A percentile compares a stretch with the other conserved stretches of the same genome.
These are phyloP conservation scores for Chlamydomonas eustigma DNA, from an alignment of 139 green algal genomes.

Conservation along the genomic window DNA sequence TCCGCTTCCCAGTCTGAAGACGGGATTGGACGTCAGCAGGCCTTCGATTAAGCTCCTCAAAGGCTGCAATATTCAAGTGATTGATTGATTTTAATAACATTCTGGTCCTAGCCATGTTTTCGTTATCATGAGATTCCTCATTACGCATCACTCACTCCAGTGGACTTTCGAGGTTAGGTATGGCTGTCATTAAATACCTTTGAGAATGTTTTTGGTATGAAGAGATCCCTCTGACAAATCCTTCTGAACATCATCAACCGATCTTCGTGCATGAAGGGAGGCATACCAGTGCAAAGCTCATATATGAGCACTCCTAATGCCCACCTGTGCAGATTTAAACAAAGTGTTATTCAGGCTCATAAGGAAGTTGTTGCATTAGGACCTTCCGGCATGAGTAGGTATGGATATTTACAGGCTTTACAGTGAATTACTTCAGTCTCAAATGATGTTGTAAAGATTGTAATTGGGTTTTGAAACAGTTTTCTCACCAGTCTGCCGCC, in stretches of 20 bases:
- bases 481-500: conserved; percentile 80
- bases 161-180: too few relatives aligned
- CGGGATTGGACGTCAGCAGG: conserved; percentile 69
- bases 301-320: conserved; percentile 86
- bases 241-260: conserved; percentile 78
- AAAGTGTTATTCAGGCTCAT: not conserved
- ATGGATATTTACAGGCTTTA: too few relatives aligned
- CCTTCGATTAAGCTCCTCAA: conserved; percentile 69
- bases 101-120: too few relatives aligned
- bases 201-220: conserved; percentile 65
- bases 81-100: too few relatives aligned
- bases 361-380: too few relatives aligned
- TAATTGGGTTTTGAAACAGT: too few relatives aligned
- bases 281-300: conserved; percentile 78
- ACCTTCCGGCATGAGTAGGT: too few relatives aligned
- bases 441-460: too few relatives aligned
- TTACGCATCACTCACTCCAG: too few relatives aligned
- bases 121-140: too few relatives aligned
- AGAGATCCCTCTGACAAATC: conserved; percentile 65
- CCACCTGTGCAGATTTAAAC: conserved; percentile 60
- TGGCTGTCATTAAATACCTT: too few relatives aligned
- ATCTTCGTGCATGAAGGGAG: conserved; percentile 86
- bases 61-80: conserved; percentile 59
- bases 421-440: too few relatives aligned
- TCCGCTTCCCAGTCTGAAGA: conserved; percentile 61